Percentiles rank a stretch among this genome's conserved stretches.
phyloP scores from a whole-genome alignment of 2,329 filamentous ascomycete genomes.

The Cercospora berteroae region DNA sequence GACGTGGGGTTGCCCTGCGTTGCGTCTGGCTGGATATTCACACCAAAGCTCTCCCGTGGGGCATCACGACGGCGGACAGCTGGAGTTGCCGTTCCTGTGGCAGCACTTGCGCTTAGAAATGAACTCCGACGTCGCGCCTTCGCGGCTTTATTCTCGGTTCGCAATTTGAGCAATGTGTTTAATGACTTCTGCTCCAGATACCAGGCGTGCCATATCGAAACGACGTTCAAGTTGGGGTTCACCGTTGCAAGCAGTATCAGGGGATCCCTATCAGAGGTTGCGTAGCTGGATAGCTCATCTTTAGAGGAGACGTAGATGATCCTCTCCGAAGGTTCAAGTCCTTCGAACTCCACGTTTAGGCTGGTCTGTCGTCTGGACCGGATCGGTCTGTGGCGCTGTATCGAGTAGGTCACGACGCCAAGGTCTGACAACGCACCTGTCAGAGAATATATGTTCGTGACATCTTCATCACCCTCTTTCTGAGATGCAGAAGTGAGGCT shows the following conservation, averaged over 20 bases:
- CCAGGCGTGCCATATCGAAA: conserved; percentile 80
- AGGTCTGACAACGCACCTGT: conserved; percentile 84
- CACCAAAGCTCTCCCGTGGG: conserved; percentile 74
- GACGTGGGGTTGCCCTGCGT: conserved; percentile 24
- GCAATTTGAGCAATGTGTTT: conserved; percentile 43
- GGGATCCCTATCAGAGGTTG: conserved; percentile 32
- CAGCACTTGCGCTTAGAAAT: conserved; percentile 55
- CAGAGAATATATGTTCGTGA: conserved; percentile 76
- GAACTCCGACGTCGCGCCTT: conserved; percentile 64
- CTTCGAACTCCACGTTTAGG: conserved; percentile 51
- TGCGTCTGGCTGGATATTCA: conserved; percentile 39
- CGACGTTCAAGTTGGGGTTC: conserved; percentile 71
- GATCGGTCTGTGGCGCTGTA: conserved; percentile 32
- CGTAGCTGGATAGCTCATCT: conserved; percentile 54
- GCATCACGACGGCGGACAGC: conserved; percentile 59
- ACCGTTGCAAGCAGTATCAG: conserved; percentile 76
- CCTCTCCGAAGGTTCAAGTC: conserved; percentile 75
- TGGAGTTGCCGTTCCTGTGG: conserved; percentile 74
- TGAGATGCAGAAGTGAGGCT: conserved; percentile 24
- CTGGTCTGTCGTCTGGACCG: conserved; percentile 24
- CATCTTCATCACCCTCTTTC: conserved; percentile 45
- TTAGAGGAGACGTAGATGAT: conserved; percentile 76
- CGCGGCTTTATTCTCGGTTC: conserved; percentile 39
- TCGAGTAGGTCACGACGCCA: conserved; percentile 60
- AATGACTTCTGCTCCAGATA: conserved; percentile 69